Base-by-base conservation (phyloP, 1,284 basidiomycete genomes). In the Apiotrichum sp. region DNA sequence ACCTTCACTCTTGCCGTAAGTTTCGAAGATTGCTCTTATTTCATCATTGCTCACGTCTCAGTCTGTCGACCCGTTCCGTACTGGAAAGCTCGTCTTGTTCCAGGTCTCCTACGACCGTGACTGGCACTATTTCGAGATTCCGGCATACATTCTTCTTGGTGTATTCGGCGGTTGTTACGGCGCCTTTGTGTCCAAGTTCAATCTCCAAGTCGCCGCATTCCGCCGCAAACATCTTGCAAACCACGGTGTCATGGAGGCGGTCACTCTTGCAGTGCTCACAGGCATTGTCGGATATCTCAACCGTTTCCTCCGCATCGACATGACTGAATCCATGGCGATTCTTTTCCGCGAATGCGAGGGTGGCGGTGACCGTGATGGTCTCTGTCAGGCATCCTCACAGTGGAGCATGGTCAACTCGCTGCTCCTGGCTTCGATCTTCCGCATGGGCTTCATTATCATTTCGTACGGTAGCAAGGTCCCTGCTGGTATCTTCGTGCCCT, bases 121-220 rank as follows among this genome's bases (percentile, higher is more conserved):
- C 68, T 99, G 96, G 96, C 95, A 98, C 73, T 98, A 96, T 78
- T 98, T 98, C 71, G 96, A 98, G 73, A 90, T 98, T 53, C 86
- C 95, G n/a, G 82, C 93, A 36, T 97, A 93, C 77, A 81, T 98
- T 52, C 82, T 98, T 59, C 84, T 98, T 45, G 96, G 96, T 4
- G 82, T 98, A 61, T 98, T 98, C 72, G 96, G 96, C 39, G 95
- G 96, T 41, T 80, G 98, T 1, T 99, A 98, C 73, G 96, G 96
- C 16, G 93, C 92, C 0, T 89, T 98, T 67, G 87, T 98, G 40
- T 88, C 96, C 72, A 98, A 95, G 74, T 96, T 96, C 79, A 95
- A 98, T 72, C 80, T 98, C 54, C 91, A 97, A 78, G 89, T 93
- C 9, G 88, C 92, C 16, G 87, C 89, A 1, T 98, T 99, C 77